Evolutionary conservation across 2,329 filamentous ascomycete species (phyloP), one percentile per base, ranked within the genome.

Genomic region (Verticillium tricorpus): DNA sequence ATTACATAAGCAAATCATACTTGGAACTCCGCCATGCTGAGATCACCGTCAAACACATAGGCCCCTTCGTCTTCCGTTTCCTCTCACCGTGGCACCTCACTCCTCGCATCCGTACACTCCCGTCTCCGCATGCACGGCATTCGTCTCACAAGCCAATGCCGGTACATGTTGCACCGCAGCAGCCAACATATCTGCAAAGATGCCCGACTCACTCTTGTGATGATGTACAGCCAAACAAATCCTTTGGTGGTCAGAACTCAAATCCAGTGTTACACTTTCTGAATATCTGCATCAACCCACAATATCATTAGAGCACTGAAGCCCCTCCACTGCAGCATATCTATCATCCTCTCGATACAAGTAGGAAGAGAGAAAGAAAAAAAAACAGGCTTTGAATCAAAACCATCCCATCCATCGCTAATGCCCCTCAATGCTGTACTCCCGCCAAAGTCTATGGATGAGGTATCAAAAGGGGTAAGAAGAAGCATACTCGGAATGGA

Each of bases 241-340:
- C 28, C 28, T 28, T 28, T 28, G 28, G 28, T 28, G 28, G 28
- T 28, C 28, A 28, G 28, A 28, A 28, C 28, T n/a, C 14, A 40
- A 12, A 17, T 15, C 34, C 37, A 40, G 14, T 15, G 2, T 15
- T 40, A 40, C 14, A 40, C 37, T 7, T n/a, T 7, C 37, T 40
- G 14, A 15, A 40, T 40, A 15, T 14, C 14, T 35, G 34, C 34
- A 28, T 28, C 5, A 39, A 58, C n/a, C 45, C 58, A 59, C 58
- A 59, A 52, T 54, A 35, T 59, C 58, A 54, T 59, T 39, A 59
- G 58, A 35, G 58, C 45, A 32, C 25, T 55, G 58, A 59, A 55
- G 58, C 58, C 45, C 58, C 28, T 59, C 58, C 31, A 54, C 14
- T 55, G 58, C 31, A 54, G 50, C 58, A n/a, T 9, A 14, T 59